Evolutionary conservation across 2,329 filamentous ascomycete genomes (phyloP).

Genomic region (Diplodia sapinea): DNA sequence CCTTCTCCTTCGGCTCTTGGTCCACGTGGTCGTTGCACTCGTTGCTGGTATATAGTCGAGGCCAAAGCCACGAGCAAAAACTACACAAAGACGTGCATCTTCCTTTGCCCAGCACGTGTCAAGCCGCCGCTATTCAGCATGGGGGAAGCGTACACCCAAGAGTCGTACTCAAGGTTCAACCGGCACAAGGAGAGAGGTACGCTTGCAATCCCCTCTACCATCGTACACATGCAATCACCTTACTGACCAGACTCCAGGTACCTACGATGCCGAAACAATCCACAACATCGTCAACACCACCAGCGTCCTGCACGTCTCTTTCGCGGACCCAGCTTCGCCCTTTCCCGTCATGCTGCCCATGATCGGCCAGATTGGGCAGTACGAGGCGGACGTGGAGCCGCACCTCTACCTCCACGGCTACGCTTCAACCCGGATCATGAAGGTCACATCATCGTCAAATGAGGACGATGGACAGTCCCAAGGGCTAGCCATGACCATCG

Average conservation of each 20-base stretch:
- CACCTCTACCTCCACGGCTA: constrained; percentile 81
- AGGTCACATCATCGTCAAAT: constrained; percentile 38
- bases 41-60: not conserved
- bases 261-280: constrained; percentile 74
- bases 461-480: constrained; percentile 36
- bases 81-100: not conserved
- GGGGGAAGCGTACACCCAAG: constrained; percentile 64
- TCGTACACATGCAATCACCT: too few species aligned
- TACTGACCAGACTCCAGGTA: constrained; percentile 54
- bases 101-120: too few species aligned
- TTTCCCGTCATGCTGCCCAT: constrained; percentile 83
- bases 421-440: constrained; percentile 78
- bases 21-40: not conserved
- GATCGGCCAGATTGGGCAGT: constrained; percentile 83
- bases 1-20: not conserved
- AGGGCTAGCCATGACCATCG: constrained; percentile 73
- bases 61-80: not conserved
- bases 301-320: constrained; percentile 81
- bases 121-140: not conserved
- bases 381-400: constrained; percentile 63
- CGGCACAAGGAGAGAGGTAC: constrained; percentile 69
- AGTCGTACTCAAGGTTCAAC: constrained; percentile 63
- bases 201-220: not conserved
- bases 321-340: constrained; percentile 65
- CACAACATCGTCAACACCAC: constrained; percentile 76